Conservation (phyloP, 805 yeast species). For the Millerago galiae region DNA sequence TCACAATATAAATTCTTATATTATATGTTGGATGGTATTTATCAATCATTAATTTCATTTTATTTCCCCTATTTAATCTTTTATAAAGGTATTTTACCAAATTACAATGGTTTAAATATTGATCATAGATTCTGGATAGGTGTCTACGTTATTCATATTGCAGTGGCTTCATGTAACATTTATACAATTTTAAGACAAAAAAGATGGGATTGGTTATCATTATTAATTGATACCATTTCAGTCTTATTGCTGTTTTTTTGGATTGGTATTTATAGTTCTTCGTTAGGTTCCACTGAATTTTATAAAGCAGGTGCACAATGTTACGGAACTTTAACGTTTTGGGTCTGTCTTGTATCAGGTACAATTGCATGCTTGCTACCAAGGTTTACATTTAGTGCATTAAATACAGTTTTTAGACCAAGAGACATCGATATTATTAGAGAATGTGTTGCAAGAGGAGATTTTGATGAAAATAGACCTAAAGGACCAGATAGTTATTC, state of each 20-base stretch:
- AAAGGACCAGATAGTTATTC: constrained; percentile 45
- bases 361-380: constrained; percentile 58
- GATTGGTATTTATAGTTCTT: constrained; percentile 73
- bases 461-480: constrained; percentile 37
- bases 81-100: constrained; percentile 35
- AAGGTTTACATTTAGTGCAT: constrained; percentile 51
- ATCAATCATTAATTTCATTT: constrained; percentile 65
- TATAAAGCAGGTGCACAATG: constrained; percentile 59
- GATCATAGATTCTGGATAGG: constrained; percentile 75
- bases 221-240: constrained; percentile 49
- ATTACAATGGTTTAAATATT: constrained; percentile 46
- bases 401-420: constrained; percentile 47
- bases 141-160: constrained; percentile 53
- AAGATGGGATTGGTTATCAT: constrained; percentile 77
- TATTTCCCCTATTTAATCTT: constrained; percentile 66
- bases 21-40: constrained; percentile 73
- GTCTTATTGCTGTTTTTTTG: constrained; percentile 58
- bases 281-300: constrained; percentile 44
- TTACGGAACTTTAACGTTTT: constrained; percentile 54
- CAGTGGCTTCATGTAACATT: constrained; percentile 58
- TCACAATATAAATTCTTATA: constrained; percentile 57
- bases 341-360: constrained; percentile 64
- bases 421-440: constrained; percentile 66
- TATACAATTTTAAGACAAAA: constrained; percentile 63
- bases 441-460: constrained; percentile 58